Evolutionary conservation across 2,329 filamentous ascomycete species (phyloP).

Genomic region (Penicillium paneum): DNA sequence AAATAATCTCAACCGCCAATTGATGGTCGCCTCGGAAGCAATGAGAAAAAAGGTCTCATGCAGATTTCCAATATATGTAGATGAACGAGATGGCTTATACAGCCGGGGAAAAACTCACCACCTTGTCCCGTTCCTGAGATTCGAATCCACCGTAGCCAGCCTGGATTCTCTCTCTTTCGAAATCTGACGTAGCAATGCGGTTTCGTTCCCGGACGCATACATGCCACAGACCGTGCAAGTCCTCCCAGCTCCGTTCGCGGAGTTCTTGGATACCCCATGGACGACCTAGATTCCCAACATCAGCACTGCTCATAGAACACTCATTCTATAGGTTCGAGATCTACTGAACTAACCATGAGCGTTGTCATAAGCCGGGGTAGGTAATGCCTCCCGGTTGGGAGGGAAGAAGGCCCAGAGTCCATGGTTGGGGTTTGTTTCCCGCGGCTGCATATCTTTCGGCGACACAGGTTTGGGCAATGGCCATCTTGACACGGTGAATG

Average conservation of each 20-base stretch:
- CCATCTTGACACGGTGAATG: constrained; percentile 69
- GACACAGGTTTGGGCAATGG: constrained; percentile 70
- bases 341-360: constrained; percentile 57
- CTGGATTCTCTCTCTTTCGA: constrained; percentile 65
- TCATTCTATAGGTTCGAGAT: background rate
- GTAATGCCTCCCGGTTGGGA: constrained; percentile 63
- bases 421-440: constrained; percentile 67
- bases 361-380: constrained; percentile 66
- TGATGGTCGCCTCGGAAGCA: background rate
- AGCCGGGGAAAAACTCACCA: constrained; percentile 54
- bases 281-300: constrained; percentile 53
- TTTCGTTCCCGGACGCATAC: constrained; percentile 89
- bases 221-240: constrained; percentile 92
- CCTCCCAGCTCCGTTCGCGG: constrained; percentile 85
- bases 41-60: no score
- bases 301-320: constrained; percentile 8
- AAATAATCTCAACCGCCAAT: background rate
- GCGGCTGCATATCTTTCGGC: constrained; percentile 47
- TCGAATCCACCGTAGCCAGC: constrained; percentile 73
- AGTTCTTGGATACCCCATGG: constrained; percentile 84
- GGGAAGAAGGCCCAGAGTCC: constrained; percentile 93
- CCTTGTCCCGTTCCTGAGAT: constrained; percentile 58
- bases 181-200: constrained; percentile 71
- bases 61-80: background rate
- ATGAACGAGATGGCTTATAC: background rate